A percentile compares a stretch with the other conserved stretches of the same genome.
Conservation (phyloP, 176 grass and related monocot species). For the Rhynchospora breviuscula region DNA sequence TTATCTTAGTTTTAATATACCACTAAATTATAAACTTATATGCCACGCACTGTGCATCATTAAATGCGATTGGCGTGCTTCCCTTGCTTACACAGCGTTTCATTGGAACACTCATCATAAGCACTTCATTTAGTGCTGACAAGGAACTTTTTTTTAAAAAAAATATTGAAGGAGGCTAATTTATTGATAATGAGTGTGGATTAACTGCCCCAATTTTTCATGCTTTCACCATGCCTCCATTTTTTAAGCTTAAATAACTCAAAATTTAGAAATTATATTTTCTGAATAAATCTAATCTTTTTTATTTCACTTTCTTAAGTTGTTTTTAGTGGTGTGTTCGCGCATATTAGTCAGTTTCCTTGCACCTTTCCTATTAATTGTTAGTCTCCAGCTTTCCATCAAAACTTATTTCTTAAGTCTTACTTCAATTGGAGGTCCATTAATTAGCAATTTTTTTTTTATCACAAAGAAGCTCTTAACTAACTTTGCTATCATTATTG, state of each 20-base stretch:
- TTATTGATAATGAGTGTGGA: too few species aligned
- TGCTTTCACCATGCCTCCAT: too few species aligned
- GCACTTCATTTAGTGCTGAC: slow-evolving; percentile 8
- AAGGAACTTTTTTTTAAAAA: slow-evolving; percentile 8
- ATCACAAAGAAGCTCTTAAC: slow-evolving; percentile 16
- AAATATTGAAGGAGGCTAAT: not conserved
- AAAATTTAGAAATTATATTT: not conserved
- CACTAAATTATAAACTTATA: slow-evolving; percentile 4
- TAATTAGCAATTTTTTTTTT: slow-evolving; percentile 2
- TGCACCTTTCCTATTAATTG: slow-evolving; percentile 5
- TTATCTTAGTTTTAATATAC: slow-evolving; percentile 12
- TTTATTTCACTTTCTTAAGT: not conserved
- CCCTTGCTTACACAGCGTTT: slow-evolving; percentile 6
- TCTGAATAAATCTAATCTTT: not conserved
- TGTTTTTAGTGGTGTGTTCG: not conserved
- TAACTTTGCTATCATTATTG: slow-evolving; percentile 23
- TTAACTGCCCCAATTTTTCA: too few species aligned
- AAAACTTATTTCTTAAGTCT: slow-evolving; percentile 18
- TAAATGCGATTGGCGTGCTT: slow-evolving; percentile 21
- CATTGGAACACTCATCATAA: slow-evolving; percentile 12
- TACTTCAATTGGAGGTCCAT: slow-evolving; percentile 14
- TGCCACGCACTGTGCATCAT: slow-evolving; percentile 22
- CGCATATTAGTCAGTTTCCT: not conserved
- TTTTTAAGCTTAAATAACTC: too few species aligned
- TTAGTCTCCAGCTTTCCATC: slow-evolving; percentile 11